A percentile compares a stretch with the other conserved stretches of the same genome.
These are phyloP conservation scores for Ceratobasidium sp. DNA, from an alignment of 1,284 basidiomycete genomes.

Conservation along the genomic window DNA sequence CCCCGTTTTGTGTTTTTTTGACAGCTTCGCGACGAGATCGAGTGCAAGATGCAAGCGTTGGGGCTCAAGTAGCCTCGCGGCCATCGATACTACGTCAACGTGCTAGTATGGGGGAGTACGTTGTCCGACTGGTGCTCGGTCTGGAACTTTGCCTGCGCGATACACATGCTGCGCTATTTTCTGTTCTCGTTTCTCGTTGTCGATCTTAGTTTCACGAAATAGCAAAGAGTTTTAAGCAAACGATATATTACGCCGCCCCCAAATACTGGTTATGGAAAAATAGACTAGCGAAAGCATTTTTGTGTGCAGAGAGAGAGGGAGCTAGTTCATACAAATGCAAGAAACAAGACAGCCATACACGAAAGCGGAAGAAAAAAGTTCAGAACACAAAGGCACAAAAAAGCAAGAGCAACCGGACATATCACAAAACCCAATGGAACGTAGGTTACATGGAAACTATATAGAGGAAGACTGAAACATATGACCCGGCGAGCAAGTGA, in stretches of 20 bases:
- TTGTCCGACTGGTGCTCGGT: not conserved
- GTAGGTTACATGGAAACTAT: not conserved
- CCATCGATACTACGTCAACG: conserved; percentile 1
- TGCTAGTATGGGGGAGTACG: not conserved
- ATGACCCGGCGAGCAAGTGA: conserved; percentile 4
- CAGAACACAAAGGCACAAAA: conserved; percentile 7
- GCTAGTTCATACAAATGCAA: conserved; percentile 18
- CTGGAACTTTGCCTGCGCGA: not conserved
- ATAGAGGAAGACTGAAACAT: conserved; percentile 1
- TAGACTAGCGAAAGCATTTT: conserved; percentile 35
- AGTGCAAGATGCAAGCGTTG: conserved; percentile 38
- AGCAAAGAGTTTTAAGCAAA: not conserved
- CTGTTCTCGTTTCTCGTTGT: not conserved
- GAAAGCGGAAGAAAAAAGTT: not conserved
- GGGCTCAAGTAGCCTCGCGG: conserved; percentile 36
- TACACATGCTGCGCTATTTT: not conserved
- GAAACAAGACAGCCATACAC: conserved; percentile 21
- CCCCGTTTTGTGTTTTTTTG: not conserved
- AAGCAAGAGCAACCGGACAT: not conserved
- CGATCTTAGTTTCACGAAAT: not conserved
- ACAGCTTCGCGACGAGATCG: conserved; percentile 42
- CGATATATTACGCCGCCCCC: conserved; percentile 36
- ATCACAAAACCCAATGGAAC: conserved; percentile 4
- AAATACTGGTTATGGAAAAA: conserved; percentile 24
- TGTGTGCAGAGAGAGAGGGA: conserved; percentile 6